These are phyloP conservation scores for Sisymbrium altissimum DNA, from an alignment of 345 rosid genomes.

Conservation along the genomic window DNA sequence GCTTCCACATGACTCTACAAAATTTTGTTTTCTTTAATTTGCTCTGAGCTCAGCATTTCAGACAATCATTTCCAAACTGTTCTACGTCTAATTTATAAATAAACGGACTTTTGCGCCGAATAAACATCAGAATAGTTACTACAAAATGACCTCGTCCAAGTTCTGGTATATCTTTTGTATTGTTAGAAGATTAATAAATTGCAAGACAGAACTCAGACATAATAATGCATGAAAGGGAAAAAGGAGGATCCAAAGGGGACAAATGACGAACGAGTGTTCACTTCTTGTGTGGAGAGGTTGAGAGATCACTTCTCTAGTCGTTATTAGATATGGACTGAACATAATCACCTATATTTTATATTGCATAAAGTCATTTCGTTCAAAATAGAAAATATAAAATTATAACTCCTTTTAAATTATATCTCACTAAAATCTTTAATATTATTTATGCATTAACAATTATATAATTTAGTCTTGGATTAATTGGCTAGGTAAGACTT, in stretches of 20 bases:
- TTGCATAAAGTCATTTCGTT: not conserved
- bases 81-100: not conserved
- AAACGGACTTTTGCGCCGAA: not conserved
- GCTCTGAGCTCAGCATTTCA: not conserved
- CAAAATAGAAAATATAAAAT: not conserved
- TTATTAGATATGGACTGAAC: not conserved
- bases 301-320: not conserved
- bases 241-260: not conserved
- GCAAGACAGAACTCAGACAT: not conserved
- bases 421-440: not conserved
- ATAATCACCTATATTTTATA: not conserved
- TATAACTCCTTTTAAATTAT: not conserved
- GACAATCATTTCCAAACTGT: not conserved
- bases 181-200: not conserved
- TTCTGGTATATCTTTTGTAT: not conserved
- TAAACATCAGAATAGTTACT: not conserved
- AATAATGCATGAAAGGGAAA: not conserved
- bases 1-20: too few relatives aligned
- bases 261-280: not conserved
- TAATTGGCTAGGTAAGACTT: too few relatives aligned
- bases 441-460: not conserved
- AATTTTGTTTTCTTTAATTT: not conserved
- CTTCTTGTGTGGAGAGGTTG: conserved; percentile 8
- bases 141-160: too few relatives aligned
- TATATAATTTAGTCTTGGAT: too few relatives aligned